Evolutionary conservation across 1,284 basidiomycete genomes (phyloP).

Genomic region (Pholiota adiposa): DNA sequence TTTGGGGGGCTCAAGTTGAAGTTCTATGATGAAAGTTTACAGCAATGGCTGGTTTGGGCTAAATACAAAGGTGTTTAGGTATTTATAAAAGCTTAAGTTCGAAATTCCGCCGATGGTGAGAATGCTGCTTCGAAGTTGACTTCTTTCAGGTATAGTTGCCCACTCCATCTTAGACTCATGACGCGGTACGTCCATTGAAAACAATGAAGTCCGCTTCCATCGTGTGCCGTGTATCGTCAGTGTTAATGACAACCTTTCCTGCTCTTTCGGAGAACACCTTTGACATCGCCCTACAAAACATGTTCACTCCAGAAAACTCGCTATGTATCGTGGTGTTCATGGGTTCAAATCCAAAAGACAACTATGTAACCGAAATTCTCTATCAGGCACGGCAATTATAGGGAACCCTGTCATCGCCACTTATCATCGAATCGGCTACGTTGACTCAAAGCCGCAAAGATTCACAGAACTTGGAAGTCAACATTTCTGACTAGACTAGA

Average conservation of each 20-base stretch:
- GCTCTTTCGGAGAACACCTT: neutral
- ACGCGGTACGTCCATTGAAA: neutral
- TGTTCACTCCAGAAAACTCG: neutral
- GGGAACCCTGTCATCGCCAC: neutral
- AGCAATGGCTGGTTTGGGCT: neutral
- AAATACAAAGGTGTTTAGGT: neutral
- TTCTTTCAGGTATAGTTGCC: neutral
- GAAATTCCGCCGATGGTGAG: neutral
- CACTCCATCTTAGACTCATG: neutral
- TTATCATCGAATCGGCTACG: neutral
- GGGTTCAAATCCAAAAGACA: neutral
- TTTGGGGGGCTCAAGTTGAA: no score
- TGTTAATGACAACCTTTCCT: constrained; percentile 1
- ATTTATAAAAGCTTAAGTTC: neutral
- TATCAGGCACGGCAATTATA: neutral
- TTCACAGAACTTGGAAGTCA: neutral
- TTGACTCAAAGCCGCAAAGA: neutral
- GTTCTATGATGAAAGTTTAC: no score
- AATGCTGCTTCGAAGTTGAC: neutral
- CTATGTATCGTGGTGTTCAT: neutral
- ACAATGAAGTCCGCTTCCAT: neutral
- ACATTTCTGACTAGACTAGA: neutral
- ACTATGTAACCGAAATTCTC: neutral
- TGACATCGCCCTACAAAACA: neutral
- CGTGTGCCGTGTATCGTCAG: neutral